Evolutionary conservation across 1,284 basidiomycete genomes (phyloP).

Genomic region (Rhodotorula sp.): DNA sequence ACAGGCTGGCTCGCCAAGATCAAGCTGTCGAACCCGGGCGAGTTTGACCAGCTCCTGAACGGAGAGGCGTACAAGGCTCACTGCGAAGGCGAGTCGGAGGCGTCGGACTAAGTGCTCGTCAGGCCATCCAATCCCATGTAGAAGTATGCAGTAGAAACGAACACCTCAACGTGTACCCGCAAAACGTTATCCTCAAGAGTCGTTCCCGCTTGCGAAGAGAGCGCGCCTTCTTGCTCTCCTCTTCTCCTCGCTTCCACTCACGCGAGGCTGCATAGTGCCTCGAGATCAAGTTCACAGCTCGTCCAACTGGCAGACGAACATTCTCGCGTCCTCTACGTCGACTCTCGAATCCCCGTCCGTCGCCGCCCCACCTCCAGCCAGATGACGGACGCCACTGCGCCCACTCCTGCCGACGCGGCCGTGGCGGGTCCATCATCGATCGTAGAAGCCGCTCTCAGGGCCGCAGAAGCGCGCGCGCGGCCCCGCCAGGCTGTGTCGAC

Average conservation of each 20-base stretch:
- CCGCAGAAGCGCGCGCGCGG: not conserved
- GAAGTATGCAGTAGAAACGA: not conserved
- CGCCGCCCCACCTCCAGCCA: not conserved
- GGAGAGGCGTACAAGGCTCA: slow-evolving; percentile 75
- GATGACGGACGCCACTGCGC: not conserved
- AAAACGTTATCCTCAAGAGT: no score
- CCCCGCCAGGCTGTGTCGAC: not conserved
- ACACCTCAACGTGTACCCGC: slow-evolving; percentile 8
- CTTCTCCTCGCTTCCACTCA: no score
- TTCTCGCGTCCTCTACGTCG: not conserved
- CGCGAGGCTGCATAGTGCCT: rapidly evolving
- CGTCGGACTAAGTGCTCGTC: not conserved
- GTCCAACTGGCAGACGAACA: not conserved
- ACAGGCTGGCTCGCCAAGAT: slow-evolving; percentile 96
- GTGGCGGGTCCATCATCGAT: not conserved
- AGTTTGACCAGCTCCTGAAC: slow-evolving; percentile 74
- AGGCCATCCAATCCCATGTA: not conserved
- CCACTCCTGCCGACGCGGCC: no score
- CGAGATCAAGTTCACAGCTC: no score
- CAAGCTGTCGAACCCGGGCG: slow-evolving; percentile 70
- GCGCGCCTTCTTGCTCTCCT: not conserved
- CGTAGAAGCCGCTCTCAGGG: not conserved
- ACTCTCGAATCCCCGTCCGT: not conserved
- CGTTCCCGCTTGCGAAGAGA: no score
- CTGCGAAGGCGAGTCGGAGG: slow-evolving; percentile 49